Evolutionary conservation across 75 land plant genomes (phyloP).

Genomic region (Azolla pinnata): DNA sequence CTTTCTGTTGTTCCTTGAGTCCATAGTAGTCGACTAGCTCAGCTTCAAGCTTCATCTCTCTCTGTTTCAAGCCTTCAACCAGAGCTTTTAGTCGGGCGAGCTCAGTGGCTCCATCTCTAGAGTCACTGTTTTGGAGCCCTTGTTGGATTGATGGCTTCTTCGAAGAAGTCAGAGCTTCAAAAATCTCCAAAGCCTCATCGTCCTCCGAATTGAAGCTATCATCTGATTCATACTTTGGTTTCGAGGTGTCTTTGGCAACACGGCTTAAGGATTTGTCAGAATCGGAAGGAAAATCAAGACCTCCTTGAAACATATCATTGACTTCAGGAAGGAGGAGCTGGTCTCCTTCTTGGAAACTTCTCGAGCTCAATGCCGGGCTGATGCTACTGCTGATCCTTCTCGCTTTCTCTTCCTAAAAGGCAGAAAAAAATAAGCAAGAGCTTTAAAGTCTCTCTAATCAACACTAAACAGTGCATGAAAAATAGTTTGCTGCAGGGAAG

Average conservation of each 20-base stretch:
- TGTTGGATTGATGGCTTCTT: background rate
- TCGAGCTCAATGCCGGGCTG: slow-evolving; percentile 28
- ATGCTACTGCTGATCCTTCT: slow-evolving; percentile 51
- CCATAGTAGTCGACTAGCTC: slow-evolving; percentile 94
- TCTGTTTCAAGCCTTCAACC: slow-evolving; percentile 67
- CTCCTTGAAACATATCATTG: slow-evolving; percentile 61
- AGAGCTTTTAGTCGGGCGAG: slow-evolving; percentile 43
- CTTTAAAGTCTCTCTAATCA: background rate
- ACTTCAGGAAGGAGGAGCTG: slow-evolving; percentile 69
- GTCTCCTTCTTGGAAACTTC: slow-evolving; percentile 27
- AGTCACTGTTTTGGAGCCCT: slow-evolving; percentile 15
- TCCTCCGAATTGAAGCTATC: slow-evolving; percentile 17
- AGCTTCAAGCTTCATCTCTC: slow-evolving; percentile 79
- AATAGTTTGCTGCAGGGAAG: too few species aligned
- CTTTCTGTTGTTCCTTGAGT: slow-evolving; percentile 70
- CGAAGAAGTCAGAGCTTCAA: background rate
- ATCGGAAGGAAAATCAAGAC: slow-evolving; percentile 34
- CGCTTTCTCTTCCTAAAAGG: slow-evolving; percentile 60
- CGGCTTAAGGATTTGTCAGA: slow-evolving; percentile 15
- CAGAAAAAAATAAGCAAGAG: background rate
- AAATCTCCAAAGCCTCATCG: slow-evolving; percentile 6
- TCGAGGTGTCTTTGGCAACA: slow-evolving; percentile 16
- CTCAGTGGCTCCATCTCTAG: too few species aligned
- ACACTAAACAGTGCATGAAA: background rate
- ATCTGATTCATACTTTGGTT: slow-evolving; percentile 4